Evolutionary conservation across 495 filamentous ascomycete species (phyloP).

Genomic region (Hypoxylon trugodes): DNA sequence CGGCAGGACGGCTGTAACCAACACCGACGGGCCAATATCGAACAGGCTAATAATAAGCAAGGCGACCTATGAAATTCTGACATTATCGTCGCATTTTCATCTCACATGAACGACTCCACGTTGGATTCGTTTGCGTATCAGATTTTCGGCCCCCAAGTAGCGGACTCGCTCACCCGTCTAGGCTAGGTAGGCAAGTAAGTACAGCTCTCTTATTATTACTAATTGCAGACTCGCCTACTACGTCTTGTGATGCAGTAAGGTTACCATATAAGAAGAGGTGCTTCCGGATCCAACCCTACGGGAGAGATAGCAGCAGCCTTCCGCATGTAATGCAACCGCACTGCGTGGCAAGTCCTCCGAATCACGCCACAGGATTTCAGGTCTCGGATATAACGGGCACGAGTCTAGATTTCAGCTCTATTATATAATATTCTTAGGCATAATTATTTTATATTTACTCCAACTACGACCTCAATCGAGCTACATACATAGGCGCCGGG

Average conservation of each 20-base stretch:
- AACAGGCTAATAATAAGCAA: neutral
- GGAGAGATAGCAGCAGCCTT: constrained; percentile 3
- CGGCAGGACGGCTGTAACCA: constrained; percentile 2
- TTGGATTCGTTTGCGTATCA: neutral
- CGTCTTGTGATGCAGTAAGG: constrained; percentile 14
- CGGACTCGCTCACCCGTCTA: neutral
- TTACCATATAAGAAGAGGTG: constrained; percentile 11
- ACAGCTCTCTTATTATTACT: constrained; percentile 2
- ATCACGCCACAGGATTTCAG: constrained; percentile 25
- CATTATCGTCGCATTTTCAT: constrained; percentile 15
- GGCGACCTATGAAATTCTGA: neutral
- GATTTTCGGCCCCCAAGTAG: neutral
- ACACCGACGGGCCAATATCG: neutral
- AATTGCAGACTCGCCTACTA: constrained; percentile 10
- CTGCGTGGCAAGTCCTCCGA: constrained; percentile 26
- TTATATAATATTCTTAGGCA: constrained; percentile 10
- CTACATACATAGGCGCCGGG: constrained; percentile 4
- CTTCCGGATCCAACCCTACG: constrained; percentile 25
- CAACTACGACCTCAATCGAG: too few relatives aligned
- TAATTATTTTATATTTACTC: neutral
- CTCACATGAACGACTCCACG: constrained; percentile 2
- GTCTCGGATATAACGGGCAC: neutral
- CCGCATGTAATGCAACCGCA: constrained; percentile 32
- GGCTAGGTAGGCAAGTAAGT: neutral
- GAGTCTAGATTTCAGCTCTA: constrained; percentile 13